Evolutionary conservation across 129 eudicot genomes (phyloP).

Genomic region (Tagetes patula): DNA sequence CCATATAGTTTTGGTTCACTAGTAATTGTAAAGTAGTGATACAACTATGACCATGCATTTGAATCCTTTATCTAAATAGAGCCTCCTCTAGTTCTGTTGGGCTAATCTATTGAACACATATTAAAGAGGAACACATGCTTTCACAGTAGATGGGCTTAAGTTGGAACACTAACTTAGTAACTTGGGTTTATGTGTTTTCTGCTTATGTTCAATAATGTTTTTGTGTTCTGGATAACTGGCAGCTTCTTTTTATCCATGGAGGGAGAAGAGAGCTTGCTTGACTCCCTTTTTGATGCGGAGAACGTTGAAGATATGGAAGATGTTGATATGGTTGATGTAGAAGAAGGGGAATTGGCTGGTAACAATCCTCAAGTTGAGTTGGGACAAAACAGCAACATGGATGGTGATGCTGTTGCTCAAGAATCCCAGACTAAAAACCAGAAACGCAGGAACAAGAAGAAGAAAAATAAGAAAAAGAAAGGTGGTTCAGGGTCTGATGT

Average conservation of each 20-base stretch:
- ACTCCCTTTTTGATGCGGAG: constrained; percentile 54
- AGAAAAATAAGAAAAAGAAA: constrained; percentile 45
- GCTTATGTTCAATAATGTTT: not conserved
- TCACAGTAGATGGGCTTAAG: not conserved
- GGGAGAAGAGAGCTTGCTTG: constrained; percentile 66
- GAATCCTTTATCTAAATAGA: not conserved
- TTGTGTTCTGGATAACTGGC: constrained; percentile 23
- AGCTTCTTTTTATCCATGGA: constrained; percentile 53
- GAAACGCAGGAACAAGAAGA: constrained; percentile 47
- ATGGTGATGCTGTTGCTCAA: constrained; percentile 28
- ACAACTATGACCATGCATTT: constrained; percentile 1
- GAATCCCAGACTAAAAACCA: constrained; percentile 37
- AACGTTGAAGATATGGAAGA: constrained; percentile 55
- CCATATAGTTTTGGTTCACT: not conserved
- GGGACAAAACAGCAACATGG: constrained; percentile 32
- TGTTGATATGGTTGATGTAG: constrained; percentile 85
- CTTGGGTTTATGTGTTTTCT: constrained; percentile 15
- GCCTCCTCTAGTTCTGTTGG: not conserved
- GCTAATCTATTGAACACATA: not conserved
- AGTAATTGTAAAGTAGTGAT: constrained; percentile 5
- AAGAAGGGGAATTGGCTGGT: constrained; percentile 80
- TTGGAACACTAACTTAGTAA: not conserved
- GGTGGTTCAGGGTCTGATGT: constrained; percentile 44
- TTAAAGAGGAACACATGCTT: not conserved
- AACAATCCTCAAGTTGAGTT: constrained; percentile 28